These are phyloP conservation scores for Paradendryphiella salina DNA, from an alignment of 2,329 filamentous ascomycete species.

Conservation along the genomic window DNA sequence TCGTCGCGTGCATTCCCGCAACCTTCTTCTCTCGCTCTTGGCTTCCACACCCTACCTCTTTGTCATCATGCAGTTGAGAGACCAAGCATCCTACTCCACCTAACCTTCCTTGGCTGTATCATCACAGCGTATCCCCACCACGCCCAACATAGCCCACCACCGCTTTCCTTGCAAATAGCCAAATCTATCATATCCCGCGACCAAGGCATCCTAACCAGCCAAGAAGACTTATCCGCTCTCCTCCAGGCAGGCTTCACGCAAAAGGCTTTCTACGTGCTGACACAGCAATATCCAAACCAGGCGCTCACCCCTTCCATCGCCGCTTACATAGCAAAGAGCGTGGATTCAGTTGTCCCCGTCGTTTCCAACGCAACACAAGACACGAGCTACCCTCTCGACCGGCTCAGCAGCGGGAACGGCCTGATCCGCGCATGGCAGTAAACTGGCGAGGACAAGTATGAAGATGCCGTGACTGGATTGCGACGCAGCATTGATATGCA, in stretches of 20 bases:
- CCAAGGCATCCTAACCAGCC: conserved; percentile 36
- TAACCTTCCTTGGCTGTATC: neutral
- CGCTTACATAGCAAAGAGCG: conserved; percentile 22
- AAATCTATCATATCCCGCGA: conserved; percentile 38
- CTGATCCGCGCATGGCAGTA: conserved; percentile 24
- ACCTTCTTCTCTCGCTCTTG: neutral
- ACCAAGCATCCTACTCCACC: neutral
- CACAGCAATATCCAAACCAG: conserved; percentile 17
- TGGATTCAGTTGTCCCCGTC: conserved; percentile 17
- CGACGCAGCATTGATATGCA: conserved; percentile 34
- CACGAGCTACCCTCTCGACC: conserved; percentile 33
- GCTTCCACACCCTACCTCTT: neutral
- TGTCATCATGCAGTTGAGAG: neutral
- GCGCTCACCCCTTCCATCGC: conserved; percentile 8
- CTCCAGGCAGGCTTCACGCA: conserved; percentile 44
- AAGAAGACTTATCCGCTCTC: conserved; percentile 21
- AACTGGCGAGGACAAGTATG: conserved; percentile 21
- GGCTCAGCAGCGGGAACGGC: conserved; percentile 36
- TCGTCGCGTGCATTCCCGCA: neutral
- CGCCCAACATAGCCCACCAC: neutral
- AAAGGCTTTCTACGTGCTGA: conserved; percentile 32
- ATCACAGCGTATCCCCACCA: conserved; percentile 2
- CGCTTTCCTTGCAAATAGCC: conserved; percentile 30
- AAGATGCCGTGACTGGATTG: conserved; percentile 15
- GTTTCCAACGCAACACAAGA: conserved; percentile 27